A percentile compares a stretch with the other conserved stretches of the same genome.
Evolutionary conservation across 1,284 basidiomycete genomes (phyloP).

Genomic region (Phellopilus nigrolimitatus): DNA sequence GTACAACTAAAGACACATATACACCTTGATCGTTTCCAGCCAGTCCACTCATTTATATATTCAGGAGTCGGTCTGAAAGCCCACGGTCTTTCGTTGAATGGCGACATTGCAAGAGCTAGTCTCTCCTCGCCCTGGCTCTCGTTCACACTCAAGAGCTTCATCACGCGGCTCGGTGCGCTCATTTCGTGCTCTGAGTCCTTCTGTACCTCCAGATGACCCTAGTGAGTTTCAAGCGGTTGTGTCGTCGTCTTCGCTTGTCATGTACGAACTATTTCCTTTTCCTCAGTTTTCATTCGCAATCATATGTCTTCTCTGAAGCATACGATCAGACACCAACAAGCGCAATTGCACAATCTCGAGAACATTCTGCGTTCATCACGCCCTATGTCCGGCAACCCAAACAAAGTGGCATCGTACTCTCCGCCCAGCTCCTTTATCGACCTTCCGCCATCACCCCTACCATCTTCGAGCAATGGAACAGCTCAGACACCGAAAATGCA

Average conservation of each 20-base stretch:
- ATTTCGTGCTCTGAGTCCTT: slow-evolving; percentile 47
- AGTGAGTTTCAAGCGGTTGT: slow-evolving; percentile 44
- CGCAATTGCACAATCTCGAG: slow-evolving; percentile 63
- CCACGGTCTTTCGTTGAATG: no score
- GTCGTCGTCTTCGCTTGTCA: not conserved
- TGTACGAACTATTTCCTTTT: not conserved
- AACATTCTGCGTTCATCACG: slow-evolving; percentile 59
- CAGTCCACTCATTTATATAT: no score
- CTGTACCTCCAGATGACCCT: slow-evolving; percentile 49
- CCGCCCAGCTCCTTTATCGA: slow-evolving; percentile 34
- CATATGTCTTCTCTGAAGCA: slow-evolving; percentile 75
- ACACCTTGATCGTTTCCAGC: no score
- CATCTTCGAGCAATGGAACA: slow-evolving; percentile 32
- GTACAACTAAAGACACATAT: no score
- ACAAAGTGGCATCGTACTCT: slow-evolving; percentile 38
- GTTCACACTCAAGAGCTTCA: slow-evolving; percentile 50
- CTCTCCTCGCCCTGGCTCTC: slow-evolving; percentile 25
- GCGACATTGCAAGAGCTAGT: slow-evolving; percentile 1
- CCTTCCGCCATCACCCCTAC: slow-evolving; percentile 27
- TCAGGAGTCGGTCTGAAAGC: no score
- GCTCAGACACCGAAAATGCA: slow-evolving; percentile 41
- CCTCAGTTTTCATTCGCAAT: slow-evolving; percentile 58
- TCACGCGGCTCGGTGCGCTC: slow-evolving; percentile 46
- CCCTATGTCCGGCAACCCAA: slow-evolving; percentile 34
- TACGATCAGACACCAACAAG: slow-evolving; percentile 71